Conservation (phyloP, 345 rosid species). For the Populus nigra region DNA sequence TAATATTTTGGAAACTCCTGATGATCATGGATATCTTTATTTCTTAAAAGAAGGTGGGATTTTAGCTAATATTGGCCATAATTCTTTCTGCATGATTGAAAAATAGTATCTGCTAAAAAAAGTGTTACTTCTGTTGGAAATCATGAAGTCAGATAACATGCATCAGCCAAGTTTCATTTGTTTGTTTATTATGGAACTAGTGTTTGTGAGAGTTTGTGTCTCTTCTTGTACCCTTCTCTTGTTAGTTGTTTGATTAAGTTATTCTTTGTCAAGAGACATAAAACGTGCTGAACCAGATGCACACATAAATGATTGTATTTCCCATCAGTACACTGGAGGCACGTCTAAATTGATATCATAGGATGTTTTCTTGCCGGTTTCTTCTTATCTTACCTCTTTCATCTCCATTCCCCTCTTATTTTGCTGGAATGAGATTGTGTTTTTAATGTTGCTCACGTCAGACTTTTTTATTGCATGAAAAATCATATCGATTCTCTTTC, state of each 20-base stretch:
- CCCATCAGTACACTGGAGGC: neutral
- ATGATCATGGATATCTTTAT: neutral
- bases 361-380: neutral
- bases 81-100: neutral
- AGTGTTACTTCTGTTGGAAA: neutral
- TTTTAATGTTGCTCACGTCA: neutral
- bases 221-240: slow-evolving; percentile 1
- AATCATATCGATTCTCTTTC: neutral
- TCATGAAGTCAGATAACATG: neutral
- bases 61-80: neutral
- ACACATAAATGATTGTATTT: neutral
- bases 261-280: neutral
- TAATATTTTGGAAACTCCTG: neutral
- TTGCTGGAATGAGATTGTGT: neutral
- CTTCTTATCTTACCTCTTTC: neutral
- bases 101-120: neutral
- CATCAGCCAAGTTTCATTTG: neutral
- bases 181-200: neutral
- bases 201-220: neutral
- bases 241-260: neutral
- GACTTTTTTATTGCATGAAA: neutral
- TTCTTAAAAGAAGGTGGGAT: neutral
- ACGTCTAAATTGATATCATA: neutral
- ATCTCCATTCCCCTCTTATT: neutral
- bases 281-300: neutral